Evolutionary conservation across 257 asterid species (phyloP).

Genomic region (Forsythia suspensa): DNA sequence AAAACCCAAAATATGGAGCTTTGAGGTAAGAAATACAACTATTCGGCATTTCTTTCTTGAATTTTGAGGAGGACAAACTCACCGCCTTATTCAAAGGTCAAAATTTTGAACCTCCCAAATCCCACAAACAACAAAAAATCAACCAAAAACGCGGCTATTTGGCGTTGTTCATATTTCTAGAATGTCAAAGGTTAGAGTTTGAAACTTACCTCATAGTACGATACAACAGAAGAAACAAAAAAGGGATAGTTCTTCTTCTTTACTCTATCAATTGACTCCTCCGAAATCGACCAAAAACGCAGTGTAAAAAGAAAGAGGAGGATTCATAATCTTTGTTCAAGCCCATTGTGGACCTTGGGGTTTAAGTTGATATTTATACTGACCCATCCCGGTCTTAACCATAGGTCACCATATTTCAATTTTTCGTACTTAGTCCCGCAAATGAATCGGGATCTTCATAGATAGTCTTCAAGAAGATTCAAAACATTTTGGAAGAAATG

Average conservation of each 20-base stretch:
- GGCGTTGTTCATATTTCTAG: background rate
- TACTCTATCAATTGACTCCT: background rate
- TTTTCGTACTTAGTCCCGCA: background rate
- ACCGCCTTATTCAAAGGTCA: too few relatives aligned
- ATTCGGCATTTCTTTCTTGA: too few relatives aligned
- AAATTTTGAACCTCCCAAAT: too few relatives aligned
- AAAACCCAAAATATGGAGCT: too few relatives aligned
- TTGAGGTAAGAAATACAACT: too few relatives aligned
- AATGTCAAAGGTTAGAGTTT: background rate
- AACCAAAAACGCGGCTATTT: too few relatives aligned
- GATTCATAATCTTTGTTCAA: slow-evolving; percentile 8
- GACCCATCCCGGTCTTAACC: background rate
- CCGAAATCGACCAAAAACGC: background rate
- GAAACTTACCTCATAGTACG: slow-evolving; percentile 6
- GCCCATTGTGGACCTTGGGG: background rate
- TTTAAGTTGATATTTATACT: background rate
- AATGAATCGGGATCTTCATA: background rate
- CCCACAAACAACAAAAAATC: too few relatives aligned
- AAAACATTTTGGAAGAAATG: background rate
- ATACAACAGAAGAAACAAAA: background rate
- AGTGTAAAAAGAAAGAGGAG: background rate
- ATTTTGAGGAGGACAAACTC: too few relatives aligned
- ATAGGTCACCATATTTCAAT: background rate
- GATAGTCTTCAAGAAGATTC: slow-evolving; percentile 5
- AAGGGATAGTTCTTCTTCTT: background rate